phyloP scores from a whole-genome alignment of 179 eudicot species.

The Silene coronaria region DNA sequence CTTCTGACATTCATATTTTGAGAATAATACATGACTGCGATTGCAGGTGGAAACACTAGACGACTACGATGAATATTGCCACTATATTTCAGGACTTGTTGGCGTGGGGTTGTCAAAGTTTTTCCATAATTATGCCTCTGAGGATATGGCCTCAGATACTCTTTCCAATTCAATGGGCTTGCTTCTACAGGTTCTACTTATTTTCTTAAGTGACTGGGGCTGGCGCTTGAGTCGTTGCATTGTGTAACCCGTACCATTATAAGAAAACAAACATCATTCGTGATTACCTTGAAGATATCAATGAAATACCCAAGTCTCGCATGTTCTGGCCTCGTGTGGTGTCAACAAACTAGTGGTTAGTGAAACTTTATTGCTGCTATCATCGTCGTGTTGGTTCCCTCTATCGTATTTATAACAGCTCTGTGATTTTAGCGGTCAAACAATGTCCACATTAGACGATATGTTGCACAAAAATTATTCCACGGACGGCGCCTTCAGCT shows the following conservation, averaged over 20 bases:
- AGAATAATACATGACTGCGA: too few relatives aligned
- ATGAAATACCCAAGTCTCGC: constrained; percentile 23
- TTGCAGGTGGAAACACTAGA: constrained; percentile 81
- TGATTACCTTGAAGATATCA: too few relatives aligned
- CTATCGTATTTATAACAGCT: too few relatives aligned
- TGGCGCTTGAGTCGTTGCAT: constrained; percentile 31
- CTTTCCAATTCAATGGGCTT: constrained; percentile 87
- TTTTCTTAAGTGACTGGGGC: not conserved
- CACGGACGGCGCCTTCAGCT: too few relatives aligned
- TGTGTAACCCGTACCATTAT: too few relatives aligned
- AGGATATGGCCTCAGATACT: constrained; percentile 61
- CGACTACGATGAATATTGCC: constrained; percentile 94
- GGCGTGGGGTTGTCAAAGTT: constrained; percentile 92
- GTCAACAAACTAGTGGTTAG: constrained; percentile 43
- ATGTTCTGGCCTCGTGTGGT: constrained; percentile 63
- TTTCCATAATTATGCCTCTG: constrained; percentile 79
- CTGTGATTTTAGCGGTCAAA: too few relatives aligned
- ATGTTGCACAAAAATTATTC: too few relatives aligned
- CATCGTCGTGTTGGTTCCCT: not conserved
- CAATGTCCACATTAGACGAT: too few relatives aligned
- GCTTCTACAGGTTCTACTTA: constrained; percentile 36
- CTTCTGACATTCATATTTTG: too few relatives aligned
- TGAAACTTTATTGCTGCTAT: not conserved
- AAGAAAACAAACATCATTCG: too few relatives aligned
- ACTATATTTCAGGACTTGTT: constrained; percentile 94